Evolutionary conservation across 768 basidiomycete genomes (phyloP), one percentile per base, ranked within the genome.

Genomic region (Lactarius indigo): DNA sequence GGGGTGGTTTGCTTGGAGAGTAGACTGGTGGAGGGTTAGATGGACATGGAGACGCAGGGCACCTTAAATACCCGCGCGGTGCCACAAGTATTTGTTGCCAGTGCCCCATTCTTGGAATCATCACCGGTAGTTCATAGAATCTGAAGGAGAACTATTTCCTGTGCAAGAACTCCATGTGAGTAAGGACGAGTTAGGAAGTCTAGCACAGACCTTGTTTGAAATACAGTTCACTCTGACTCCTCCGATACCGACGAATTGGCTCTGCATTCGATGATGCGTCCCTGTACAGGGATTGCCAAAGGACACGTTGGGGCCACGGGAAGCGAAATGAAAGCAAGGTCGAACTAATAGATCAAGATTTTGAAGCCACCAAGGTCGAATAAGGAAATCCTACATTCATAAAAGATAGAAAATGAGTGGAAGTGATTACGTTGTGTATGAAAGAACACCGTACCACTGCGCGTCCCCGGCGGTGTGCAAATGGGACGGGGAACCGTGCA

Each of bases 131-230:
- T 39, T 30, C 42, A 59, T 47, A 13, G 33, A 31, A 55, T 44
- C 20, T 64, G 33, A 33, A 37, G 66, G 57, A 52, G 37, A 28
- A 33, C 8, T 39, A 54, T 68, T 59, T 59, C 62, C 66, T 68
- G 66, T 68, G 66, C 63, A 26, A 44, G 44, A 55, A 37, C 66
- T 68, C 66, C 66, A 68, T 68, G 66, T 17, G 66, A 59, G 57
- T 59, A 59, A 37, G 61, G 37, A 57, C 60, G 20, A 47, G 44
- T 47, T 61, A 44, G 61, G 57, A 64, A 64, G 65, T 33, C 41
- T 61, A 62, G 50, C 56, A 33, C 35, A 9, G 39, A 50, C 26
- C 31, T 31, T 56, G 23, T 67, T 67, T 67, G 61, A 65, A 65
- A 66, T 52, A 52, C 31, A 47, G n/a, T 9, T 39, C 33, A 37